A percentile compares a stretch with the other conserved stretches of the same genome.
phyloP scores from a whole-genome alignment of 2,329 filamentous ascomycete genomes.

The Penicillium sp. region DNA sequence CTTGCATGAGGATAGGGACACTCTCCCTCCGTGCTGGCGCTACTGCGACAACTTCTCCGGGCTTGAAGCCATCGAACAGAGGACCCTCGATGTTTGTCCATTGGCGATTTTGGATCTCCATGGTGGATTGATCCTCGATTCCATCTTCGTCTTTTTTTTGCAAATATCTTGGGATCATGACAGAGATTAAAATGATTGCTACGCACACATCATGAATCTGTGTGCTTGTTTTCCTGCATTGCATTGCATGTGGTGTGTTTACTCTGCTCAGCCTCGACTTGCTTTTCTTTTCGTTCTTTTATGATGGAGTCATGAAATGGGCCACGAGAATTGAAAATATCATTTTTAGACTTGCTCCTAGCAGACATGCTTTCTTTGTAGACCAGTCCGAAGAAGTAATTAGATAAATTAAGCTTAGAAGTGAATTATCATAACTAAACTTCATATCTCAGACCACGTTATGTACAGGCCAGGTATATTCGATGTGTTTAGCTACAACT shows the following conservation, averaged over 20 bases:
- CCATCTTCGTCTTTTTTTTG: slow-evolving; percentile 20
- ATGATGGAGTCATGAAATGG: slow-evolving; percentile 36
- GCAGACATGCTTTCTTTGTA: background rate
- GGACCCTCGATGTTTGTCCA: slow-evolving; percentile 17
- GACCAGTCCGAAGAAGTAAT: background rate
- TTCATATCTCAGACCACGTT: background rate
- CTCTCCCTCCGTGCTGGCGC: slow-evolving; percentile 13
- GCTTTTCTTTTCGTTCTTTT: slow-evolving; percentile 28
- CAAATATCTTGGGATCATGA: slow-evolving; percentile 20
- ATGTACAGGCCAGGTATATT: background rate
- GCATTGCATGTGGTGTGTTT: slow-evolving; percentile 26
- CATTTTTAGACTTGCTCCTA: background rate
- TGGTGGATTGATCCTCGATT: slow-evolving; percentile 9
- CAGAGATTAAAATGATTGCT: slow-evolving; percentile 31
- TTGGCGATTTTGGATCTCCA: slow-evolving; percentile 14
- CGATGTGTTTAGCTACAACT: background rate
- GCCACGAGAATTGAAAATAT: slow-evolving; percentile 34
- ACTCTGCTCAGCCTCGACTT: slow-evolving; percentile 29
- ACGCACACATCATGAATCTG: slow-evolving; percentile 28
- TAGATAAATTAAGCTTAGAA: background rate
- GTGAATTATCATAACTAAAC: background rate
- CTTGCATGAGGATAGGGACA: slow-evolving; percentile 16
- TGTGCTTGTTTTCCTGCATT: slow-evolving; percentile 26
- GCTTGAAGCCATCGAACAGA: slow-evolving; percentile 31
- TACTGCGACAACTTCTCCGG: slow-evolving; percentile 25